A percentile compares a stretch with the other conserved stretches of the same genome.
phyloP scores from a whole-genome alignment of 208 protist genomes.

The Wallacemonas sp. region DNA sequence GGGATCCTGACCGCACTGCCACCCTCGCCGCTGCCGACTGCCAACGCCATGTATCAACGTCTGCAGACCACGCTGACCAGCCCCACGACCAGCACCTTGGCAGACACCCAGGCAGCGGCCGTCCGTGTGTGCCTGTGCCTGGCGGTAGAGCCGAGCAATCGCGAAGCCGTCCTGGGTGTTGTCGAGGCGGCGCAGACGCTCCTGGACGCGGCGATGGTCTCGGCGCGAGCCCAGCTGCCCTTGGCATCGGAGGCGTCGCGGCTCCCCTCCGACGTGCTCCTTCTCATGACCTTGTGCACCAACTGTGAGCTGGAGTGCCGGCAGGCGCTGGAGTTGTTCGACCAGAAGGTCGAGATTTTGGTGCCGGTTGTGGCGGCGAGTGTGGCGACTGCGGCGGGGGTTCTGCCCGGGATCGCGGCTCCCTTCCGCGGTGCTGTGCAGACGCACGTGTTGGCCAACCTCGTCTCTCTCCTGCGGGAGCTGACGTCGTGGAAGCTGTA shows the following conservation, averaged over 20 bases:
- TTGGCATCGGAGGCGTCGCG: too few relatives aligned
- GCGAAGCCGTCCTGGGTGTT: slow-evolving; percentile 1
- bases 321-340: slow-evolving; percentile 17
- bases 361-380: slow-evolving; percentile 2
- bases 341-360: not conserved
- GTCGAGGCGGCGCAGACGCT: slow-evolving; percentile 5
- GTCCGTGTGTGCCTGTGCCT: slow-evolving; percentile 11
- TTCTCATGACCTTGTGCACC: slow-evolving; percentile 8
- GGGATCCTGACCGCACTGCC: slow-evolving; percentile 9
- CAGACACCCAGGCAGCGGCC: not conserved
- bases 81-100: not conserved
- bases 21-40: not conserved
- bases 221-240: not conserved
- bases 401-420: not conserved
- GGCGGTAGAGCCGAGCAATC: slow-evolving; percentile 5
- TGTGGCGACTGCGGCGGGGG: not conserved
- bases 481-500: slow-evolving; percentile 46
- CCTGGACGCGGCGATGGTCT: not conserved
- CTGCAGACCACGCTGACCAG: not conserved
- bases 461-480: slow-evolving; percentile 33
- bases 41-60: slow-evolving; percentile 4
- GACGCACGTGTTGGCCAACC: slow-evolving; percentile 12
- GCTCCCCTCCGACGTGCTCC: slow-evolving; percentile 3
- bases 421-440: slow-evolving; percentile 15
- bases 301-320: slow-evolving; percentile 9